A percentile compares a stretch with the other conserved stretches of the same genome.
Evolutionary conservation across 2,329 filamentous ascomycete species (phyloP).

Genomic region (Sordariomycetes sp.): DNA sequence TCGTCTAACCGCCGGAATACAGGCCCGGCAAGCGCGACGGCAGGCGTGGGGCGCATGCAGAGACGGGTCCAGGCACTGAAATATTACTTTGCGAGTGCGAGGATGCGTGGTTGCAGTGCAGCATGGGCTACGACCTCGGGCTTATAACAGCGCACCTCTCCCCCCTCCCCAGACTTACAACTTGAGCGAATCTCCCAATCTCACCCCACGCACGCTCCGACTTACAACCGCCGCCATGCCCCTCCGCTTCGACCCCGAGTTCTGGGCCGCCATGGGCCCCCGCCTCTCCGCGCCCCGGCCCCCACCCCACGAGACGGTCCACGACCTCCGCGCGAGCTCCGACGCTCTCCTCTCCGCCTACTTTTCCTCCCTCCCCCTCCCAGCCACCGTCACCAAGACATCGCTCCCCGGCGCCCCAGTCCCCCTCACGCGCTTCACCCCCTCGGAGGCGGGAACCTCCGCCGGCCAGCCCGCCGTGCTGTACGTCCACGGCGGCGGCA

Average conservation of each 20-base stretch:
- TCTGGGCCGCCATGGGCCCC: not conserved
- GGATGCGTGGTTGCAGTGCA: too few species aligned
- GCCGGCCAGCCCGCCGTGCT: conserved; percentile 15
- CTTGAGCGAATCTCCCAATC: not conserved
- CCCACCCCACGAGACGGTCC: not conserved
- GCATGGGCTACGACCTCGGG: too few species aligned
- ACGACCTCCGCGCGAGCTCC: not conserved
- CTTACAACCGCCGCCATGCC: not conserved
- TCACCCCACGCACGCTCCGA: not conserved
- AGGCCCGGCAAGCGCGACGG: too few species aligned
- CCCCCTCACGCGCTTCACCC: conserved; percentile 9
- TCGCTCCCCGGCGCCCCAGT: conserved; percentile 7
- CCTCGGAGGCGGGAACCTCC: not conserved
- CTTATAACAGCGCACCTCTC: not conserved
- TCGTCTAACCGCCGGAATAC: too few species aligned
- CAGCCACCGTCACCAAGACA: conserved; percentile 5
- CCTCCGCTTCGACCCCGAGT: conserved; percentile 4
- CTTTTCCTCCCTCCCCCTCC: conserved; percentile 1
- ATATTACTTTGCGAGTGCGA: too few species aligned
- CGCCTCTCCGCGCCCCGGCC: not conserved
- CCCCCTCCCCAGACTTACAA: not conserved
- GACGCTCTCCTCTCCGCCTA: not conserved
- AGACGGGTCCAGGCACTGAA: too few species aligned
- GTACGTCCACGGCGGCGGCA: conserved; percentile 27
- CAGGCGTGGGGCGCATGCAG: too few species aligned